Evolutionary conservation across 768 basidiomycete genomes (phyloP), one percentile per base, ranked within the genome.

Genomic region (Termitomyces sp.): DNA sequence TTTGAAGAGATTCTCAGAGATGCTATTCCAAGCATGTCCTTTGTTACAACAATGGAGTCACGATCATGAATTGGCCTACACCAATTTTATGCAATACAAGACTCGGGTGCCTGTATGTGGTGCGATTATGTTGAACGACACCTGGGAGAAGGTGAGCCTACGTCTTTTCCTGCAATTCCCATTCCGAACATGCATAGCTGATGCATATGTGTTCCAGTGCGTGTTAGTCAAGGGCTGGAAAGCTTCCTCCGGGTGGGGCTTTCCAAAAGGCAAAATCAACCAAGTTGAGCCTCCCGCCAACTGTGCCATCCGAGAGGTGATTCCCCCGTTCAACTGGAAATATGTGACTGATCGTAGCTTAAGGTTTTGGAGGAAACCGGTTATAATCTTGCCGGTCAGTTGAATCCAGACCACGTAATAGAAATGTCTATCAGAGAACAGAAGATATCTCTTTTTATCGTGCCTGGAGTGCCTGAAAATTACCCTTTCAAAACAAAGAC

Each of bases 261-360:
- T 98, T 72, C 97, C 97, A 7, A 92, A 96, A 69, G 97, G 97
- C n/a, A 99, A 99, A 75, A 98, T 98, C 71, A 99, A 99, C 66
- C 88, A 95, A 69, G 83, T 90, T 59, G 97, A 99, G 69, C 84
- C 88, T 8, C 82, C 87, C 56, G 80, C 82, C 50, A 81, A 79
- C 55, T 99, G 97, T 72, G 97, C 96, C 2, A 80, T 91, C 54
- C 86, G 97, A 70, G 97, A 99, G 77, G 96, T 95, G 60, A 55
- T 83, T 66, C 10, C 8, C 58, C 53, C 54, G 24, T 36, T 43
- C n/a, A 49, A 22, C 22, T 24, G 26, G 10, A 28, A 44, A 36
- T 46, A 33, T n/a, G 24, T 33, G 40, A 60, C 65, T 16, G 22
- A 48, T 8, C 52, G 60, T 54, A 22, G 22, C 30, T 26, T 22